A percentile compares a stretch with the other conserved stretches of the same genome.
phyloP scores from a whole-genome alignment of 345 rosid genomes.

The Gossypium ekmanianum region DNA sequence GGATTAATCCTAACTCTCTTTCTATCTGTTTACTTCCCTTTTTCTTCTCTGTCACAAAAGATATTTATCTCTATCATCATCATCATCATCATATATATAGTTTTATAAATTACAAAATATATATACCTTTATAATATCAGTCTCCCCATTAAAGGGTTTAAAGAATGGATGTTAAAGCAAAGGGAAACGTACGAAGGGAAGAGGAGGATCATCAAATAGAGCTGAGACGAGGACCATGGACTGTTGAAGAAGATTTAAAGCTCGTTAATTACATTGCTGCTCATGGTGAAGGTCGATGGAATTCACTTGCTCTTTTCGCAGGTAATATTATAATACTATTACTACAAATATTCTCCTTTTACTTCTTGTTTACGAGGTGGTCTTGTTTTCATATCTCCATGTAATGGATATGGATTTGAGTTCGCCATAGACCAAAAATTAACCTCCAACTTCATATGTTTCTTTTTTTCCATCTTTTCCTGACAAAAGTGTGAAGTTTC shows the following conservation, averaged over 20 bases:
- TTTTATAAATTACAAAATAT: background rate
- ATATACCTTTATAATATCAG: slow-evolving; percentile 7
- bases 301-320: slow-evolving; percentile 78
- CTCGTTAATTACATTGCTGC: slow-evolving; percentile 73
- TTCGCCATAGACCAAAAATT: no score
- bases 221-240: slow-evolving; percentile 90
- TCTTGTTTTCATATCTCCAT: background rate
- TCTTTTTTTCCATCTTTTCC: no score
- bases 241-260: slow-evolving; percentile 77
- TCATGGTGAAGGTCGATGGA: slow-evolving; percentile 97
- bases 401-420: background rate
- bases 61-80: background rate
- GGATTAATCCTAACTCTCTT: slow-evolving; percentile 30
- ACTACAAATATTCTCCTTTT: no score
- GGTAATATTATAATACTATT: slow-evolving; percentile 36
- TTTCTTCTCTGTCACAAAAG: slow-evolving; percentile 19
- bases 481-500: slow-evolving; percentile 3
- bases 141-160: slow-evolving; percentile 26
- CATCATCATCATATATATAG: background rate
- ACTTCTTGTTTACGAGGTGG: no score
- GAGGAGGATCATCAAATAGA: slow-evolving; percentile 55
- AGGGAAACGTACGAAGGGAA: slow-evolving; percentile 38
- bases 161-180: slow-evolving; percentile 47
- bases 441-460: no score
- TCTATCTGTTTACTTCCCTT: slow-evolving; percentile 35